Evolutionary conservation across 768 basidiomycete genomes (phyloP).

Genomic region (Pleurotus tuber-regium): DNA sequence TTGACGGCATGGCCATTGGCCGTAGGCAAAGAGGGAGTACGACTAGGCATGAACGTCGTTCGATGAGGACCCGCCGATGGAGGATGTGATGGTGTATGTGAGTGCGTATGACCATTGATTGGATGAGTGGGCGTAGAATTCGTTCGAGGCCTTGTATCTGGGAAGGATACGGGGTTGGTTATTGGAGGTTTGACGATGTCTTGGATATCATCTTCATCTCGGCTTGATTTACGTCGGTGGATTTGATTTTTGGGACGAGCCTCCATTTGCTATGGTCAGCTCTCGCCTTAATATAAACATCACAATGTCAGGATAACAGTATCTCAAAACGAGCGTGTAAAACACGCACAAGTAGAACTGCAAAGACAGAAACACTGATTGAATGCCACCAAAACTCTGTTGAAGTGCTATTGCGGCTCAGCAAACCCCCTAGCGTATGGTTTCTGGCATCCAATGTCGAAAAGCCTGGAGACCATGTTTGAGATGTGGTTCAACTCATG

Average conservation of each 20-base stretch:
- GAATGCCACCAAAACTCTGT: no score
- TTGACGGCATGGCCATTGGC: constrained; percentile 4
- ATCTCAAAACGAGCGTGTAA: no score
- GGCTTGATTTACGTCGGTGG: constrained; percentile 46
- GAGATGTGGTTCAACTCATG: no score
- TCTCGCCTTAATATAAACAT: no score
- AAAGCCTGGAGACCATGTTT: no score
- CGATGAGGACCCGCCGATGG: constrained; percentile 25
- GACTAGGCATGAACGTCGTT: constrained; percentile 16
- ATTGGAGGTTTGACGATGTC: constrained; percentile 14
- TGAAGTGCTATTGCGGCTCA: no score
- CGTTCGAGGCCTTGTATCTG: constrained; percentile 14
- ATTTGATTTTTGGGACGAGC: constrained; percentile 17
- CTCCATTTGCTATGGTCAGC: not conserved
- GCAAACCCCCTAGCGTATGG: no score
- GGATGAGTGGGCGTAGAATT: constrained; percentile 19
- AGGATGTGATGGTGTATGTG: constrained; percentile 7
- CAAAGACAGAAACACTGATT: no score
- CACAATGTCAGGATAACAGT: no score
- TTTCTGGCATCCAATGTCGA: no score
- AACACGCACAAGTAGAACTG: no score
- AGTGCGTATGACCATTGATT: constrained; percentile 11
- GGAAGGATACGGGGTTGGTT: not conserved
- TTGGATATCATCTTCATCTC: constrained; percentile 33
- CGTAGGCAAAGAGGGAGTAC: constrained; percentile 1